Evolutionary conservation across 169 alveolate species (phyloP), one percentile per base, ranked within the genome.

Genomic region (Plasmodium ovale): DNA sequence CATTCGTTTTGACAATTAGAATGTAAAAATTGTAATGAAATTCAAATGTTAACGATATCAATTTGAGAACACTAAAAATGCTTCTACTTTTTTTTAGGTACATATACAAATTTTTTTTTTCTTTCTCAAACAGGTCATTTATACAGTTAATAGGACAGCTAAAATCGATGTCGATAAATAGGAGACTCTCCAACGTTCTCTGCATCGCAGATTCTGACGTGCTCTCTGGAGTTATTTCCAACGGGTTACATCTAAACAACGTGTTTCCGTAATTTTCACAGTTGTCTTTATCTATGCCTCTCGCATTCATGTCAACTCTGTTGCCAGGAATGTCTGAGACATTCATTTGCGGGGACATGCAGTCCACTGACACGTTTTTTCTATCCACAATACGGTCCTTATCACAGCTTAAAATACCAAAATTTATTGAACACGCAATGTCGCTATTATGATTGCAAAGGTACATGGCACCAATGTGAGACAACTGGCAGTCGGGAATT

Each of bases 21-120:
- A 23, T 68, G 27, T 85, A 51, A 37, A 85, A 53, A 31, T 53
- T 39, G 7, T 68, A 39, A 42, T 85, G 91, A 25, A 85, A 85
- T 70, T 85, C 91, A 85, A 68, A 85, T 10, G 91, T 69, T 12
- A 85, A 69, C 23, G 62, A 68, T n/a, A 85, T 27, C 9, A 85
- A 51, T 54, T 47, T 68, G 27, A 85, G 44, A 0, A 69, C 3
- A 10, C 64, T 70, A 33, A 68, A 85, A 68, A 85, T 69, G 21
- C 87, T 85, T 85, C 42, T 85, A n/a, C 42, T 68, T 33, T 69
- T 85, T 69, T 69, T 58, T 47, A 85, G 49, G 29, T 69, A 68
- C 60, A 85, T 12, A 71, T 37, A 42, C 16, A 85, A 59, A 42
- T 85, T 85, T n/a, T 54, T 58, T 33, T 69, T 85, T 21, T 85